These are phyloP conservation scores for Talaromyces sp. DNA, from an alignment of 2,329 filamentous ascomycete genomes.

Conservation along the genomic window DNA sequence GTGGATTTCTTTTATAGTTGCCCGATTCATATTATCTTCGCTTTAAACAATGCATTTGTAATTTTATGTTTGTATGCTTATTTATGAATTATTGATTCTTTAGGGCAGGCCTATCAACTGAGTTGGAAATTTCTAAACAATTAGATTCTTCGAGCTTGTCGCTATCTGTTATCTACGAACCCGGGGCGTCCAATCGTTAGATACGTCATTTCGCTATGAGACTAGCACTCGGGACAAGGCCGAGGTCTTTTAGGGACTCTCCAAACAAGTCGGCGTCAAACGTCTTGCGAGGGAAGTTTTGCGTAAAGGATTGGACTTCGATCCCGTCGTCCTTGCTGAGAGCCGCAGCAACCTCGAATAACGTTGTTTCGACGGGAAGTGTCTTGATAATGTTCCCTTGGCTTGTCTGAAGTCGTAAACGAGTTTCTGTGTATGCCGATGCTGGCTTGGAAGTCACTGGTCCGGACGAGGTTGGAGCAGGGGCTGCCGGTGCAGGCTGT, in stretches of 20 bases:
- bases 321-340: conserved; percentile 65
- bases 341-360: conserved; percentile 83
- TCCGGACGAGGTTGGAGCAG: conserved; percentile 38
- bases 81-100: neutral
- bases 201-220: conserved; percentile 59
- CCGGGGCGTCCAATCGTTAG: neutral
- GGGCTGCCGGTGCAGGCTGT: conserved; percentile 33
- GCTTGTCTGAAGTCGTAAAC: conserved; percentile 72
- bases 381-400: conserved; percentile 78
- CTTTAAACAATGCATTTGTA: neutral
- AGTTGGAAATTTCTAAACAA: neutral
- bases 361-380: conserved; percentile 78
- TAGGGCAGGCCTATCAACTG: neutral
- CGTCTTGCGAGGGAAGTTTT: conserved; percentile 80
- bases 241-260: conserved; percentile 87
- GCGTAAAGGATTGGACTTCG: conserved; percentile 69
- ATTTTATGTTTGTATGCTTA: neutral
- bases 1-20: neutral
- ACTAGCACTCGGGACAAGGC: conserved; percentile 83
- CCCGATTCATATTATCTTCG: neutral
- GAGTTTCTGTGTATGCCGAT: conserved; percentile 69
- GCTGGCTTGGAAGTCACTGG: conserved; percentile 56
- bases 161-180: neutral
- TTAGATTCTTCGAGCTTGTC: neutral
- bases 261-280: conserved; percentile 74